These are phyloP conservation scores for Hymenoscyphus occultus DNA, from an alignment of 2,329 filamentous ascomycete species.

Conservation along the genomic window DNA sequence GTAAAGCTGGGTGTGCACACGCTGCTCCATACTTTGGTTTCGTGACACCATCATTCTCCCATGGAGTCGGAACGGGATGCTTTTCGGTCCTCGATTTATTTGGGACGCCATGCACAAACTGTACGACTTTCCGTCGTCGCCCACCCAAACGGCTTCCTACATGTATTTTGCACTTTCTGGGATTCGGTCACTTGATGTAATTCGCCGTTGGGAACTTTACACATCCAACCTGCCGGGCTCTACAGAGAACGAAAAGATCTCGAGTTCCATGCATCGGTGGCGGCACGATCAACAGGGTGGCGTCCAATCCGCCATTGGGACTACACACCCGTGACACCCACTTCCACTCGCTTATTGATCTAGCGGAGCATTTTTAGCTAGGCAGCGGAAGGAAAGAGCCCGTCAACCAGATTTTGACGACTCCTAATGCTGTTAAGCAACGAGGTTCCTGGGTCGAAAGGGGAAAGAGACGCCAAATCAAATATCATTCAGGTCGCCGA, in stretches of 20 bases:
- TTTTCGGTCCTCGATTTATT: not conserved
- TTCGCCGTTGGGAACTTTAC: not conserved
- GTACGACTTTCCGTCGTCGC: not conserved
- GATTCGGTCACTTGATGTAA: not conserved
- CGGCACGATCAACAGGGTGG: conserved; percentile 2
- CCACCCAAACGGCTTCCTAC: not conserved
- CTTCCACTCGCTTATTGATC: not conserved
- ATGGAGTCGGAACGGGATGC: not conserved
- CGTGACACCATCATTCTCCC: not conserved
- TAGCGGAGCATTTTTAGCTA: not conserved
- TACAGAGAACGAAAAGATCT: not conserved
- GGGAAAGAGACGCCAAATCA: not conserved
- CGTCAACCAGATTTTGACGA: not conserved
- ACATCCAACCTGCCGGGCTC: not conserved
- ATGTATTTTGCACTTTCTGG: not conserved
- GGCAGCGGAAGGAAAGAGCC: not conserved
- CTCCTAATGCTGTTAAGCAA: not conserved
- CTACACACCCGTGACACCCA: not conserved
- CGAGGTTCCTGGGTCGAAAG: not conserved
- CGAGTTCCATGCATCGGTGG: not conserved
- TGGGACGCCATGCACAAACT: not conserved
- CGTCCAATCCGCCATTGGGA: not conserved
- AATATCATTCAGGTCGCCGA: not conserved
- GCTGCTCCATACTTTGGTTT: not conserved
- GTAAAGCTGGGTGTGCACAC: not conserved